Conservation (phyloP, 352 stramenopile genomes). For the Phytophthora rubi region DNA sequence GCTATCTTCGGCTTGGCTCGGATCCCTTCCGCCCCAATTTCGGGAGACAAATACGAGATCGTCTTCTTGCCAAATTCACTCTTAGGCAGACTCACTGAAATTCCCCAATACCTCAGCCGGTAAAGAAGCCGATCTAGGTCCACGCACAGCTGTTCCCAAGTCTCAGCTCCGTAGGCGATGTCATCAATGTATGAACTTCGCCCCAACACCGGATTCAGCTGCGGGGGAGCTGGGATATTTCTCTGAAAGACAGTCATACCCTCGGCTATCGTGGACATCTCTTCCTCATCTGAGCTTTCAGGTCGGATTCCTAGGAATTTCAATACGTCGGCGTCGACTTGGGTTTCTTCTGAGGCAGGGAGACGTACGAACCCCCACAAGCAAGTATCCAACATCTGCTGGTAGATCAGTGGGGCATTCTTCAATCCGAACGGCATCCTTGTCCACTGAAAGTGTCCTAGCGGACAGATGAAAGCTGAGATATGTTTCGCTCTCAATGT, state of each 20-base stretch:
- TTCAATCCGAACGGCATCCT: neutral
- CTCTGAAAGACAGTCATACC: neutral
- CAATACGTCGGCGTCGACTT: too few species aligned
- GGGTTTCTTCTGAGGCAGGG: neutral
- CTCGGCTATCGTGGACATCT: too few species aligned
- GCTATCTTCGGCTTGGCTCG: neutral
- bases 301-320: neutral
- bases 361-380: neutral
- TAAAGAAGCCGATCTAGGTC: neutral
- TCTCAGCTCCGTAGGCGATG: neutral
- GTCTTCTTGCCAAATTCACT: neutral
- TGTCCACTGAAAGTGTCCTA: neutral
- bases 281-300: too few species aligned
- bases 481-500: neutral
- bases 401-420: neutral
- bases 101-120: neutral
- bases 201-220: neutral
- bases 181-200: constrained; percentile 1
- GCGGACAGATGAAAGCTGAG: neutral
- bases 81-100: neutral
- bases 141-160: neutral
- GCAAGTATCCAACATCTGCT: neutral
- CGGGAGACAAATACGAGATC: neutral
- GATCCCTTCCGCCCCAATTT: neutral
- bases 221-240: neutral